Base-by-base conservation (phyloP, 768 basidiomycete genomes). In the Tylopilus sp. region DNA sequence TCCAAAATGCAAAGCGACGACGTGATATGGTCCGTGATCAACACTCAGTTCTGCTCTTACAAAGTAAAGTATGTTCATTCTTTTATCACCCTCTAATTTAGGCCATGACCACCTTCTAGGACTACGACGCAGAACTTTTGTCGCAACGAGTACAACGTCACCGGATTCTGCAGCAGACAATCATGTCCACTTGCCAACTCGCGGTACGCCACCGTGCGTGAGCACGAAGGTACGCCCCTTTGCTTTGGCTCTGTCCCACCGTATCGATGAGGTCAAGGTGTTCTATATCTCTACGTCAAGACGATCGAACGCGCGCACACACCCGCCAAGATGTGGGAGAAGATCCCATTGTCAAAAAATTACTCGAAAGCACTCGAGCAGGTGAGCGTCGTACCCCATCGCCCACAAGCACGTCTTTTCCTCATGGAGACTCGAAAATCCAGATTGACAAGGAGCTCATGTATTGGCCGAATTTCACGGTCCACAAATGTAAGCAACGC, bases 401-500 rank as follows among this genome's bases (percentile, higher is more conserved):
- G n/a, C 13, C 38, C 31, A n/a, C n/a, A 20, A 17, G 3, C 36
- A 30, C 9, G 8, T 38, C 20, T 15, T 3, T 17, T n/a, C 6
- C 35, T 36, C n/a, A 36, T n/a, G n/a, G 6, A n/a, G 25, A 30
- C 50, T 20, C 50, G 12, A 20, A 26, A 21, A 17, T 21, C 26
- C 57, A 98, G 95, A 95, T 99, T 63, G 97, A 98, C 75, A 79
- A 78, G 47, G 92, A 98, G 65, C 80, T 98, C 53, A 79, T 93
- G n/a, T 92, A 98, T 68, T 98, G 97, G 97, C 95, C 97, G 4
- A 94, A 94, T 62, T 98, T 95, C 69, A 85, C 84, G 28, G 88
- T 94, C 48, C 97, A 98, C 76, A 98, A 98, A 74, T 98, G 97
- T 81, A 99, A 99, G 77, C 97, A 99, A 73, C 84, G 97, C 40